Evolutionary conservation across 2,329 filamentous ascomycete genomes (phyloP).

Genomic region (Phialophora expanda): DNA sequence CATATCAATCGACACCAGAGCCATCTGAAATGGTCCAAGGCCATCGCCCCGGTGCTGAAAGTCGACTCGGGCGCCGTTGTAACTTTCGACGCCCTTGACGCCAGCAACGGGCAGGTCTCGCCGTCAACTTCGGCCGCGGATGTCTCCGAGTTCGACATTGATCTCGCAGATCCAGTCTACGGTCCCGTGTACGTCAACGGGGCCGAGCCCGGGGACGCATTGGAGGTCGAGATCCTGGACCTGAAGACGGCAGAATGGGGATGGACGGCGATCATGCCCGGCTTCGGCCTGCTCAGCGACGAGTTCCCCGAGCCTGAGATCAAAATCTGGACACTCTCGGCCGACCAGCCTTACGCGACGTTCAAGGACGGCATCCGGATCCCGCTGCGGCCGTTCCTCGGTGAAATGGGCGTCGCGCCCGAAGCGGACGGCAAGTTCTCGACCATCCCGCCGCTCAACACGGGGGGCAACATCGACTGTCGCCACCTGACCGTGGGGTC

Average conservation of each 20-base stretch:
- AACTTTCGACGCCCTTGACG: conserved; percentile 52
- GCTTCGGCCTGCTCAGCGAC: conserved; percentile 58
- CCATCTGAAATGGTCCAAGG: conserved; percentile 57
- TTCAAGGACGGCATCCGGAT: conserved; percentile 58
- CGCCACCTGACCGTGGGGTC: conserved; percentile 56
- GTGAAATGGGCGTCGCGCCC: conserved; percentile 59
- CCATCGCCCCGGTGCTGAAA: conserved; percentile 53
- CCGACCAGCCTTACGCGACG: conserved; percentile 47
- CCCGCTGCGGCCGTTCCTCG: conserved; percentile 59
- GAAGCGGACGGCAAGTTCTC: conserved; percentile 53
- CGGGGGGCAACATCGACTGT: conserved; percentile 63
- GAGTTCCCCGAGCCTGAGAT: conserved; percentile 54
- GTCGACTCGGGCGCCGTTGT: conserved; percentile 56
- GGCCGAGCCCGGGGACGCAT: conserved; percentile 58
- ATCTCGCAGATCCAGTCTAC: conserved; percentile 53
- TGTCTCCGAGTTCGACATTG: conserved; percentile 2
- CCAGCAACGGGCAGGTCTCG: conserved; percentile 46
- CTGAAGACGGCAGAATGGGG: conserved; percentile 56
- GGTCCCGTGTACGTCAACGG: conserved; percentile 58
- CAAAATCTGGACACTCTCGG: conserved; percentile 57
- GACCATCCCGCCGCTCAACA: conserved; percentile 58
- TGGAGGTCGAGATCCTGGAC: conserved; percentile 58
- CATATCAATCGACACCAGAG: conserved; percentile 30
- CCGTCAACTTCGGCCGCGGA: not conserved
- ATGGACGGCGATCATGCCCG: conserved; percentile 60